Percentiles rank a stretch among this genome's conserved stretches.
These are phyloP conservation scores for Colletotrichum aenigma DNA, from an alignment of 2,329 filamentous ascomycete species.

Conservation along the genomic window DNA sequence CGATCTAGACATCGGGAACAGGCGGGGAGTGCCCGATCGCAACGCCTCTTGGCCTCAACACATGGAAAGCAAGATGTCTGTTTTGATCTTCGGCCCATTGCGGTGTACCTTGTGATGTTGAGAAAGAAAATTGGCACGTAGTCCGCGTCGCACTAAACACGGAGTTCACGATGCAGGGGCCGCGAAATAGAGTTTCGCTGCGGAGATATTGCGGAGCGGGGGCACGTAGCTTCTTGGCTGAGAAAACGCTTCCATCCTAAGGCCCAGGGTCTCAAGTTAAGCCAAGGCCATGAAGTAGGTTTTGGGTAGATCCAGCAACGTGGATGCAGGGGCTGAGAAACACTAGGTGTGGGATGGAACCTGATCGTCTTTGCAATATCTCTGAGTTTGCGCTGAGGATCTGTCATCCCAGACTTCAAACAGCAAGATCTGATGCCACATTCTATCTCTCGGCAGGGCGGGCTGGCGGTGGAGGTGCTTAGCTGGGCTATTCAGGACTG, in stretches of 20 bases:
- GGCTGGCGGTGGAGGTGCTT: neutral
- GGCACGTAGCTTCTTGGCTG: neutral
- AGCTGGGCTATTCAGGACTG: neutral
- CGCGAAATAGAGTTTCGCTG: neutral
- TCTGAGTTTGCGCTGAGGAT: neutral
- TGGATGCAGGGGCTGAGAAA: neutral
- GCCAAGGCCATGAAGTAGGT: neutral
- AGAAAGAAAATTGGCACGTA: neutral
- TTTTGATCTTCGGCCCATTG: constrained; percentile 4
- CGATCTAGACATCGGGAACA: constrained; percentile 7
- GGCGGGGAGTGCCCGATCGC: neutral
- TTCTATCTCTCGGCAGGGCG: neutral
- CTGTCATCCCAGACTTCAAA: neutral
- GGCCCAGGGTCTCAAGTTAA: neutral
- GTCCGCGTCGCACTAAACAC: neutral
- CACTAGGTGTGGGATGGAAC: neutral
- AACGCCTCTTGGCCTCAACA: constrained; percentile 2
- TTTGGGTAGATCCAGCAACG: neutral
- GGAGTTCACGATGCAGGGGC: neutral
- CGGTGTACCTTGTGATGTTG: neutral
- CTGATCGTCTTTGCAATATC: neutral
- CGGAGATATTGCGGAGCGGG: neutral
- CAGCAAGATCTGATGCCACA: neutral
- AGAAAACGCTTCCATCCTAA: neutral
- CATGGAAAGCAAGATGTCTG: constrained; percentile 7